These are phyloP conservation scores for Drechslerella dactyloides DNA, from an alignment of 2,329 filamentous ascomycete genomes.

Conservation along the genomic window DNA sequence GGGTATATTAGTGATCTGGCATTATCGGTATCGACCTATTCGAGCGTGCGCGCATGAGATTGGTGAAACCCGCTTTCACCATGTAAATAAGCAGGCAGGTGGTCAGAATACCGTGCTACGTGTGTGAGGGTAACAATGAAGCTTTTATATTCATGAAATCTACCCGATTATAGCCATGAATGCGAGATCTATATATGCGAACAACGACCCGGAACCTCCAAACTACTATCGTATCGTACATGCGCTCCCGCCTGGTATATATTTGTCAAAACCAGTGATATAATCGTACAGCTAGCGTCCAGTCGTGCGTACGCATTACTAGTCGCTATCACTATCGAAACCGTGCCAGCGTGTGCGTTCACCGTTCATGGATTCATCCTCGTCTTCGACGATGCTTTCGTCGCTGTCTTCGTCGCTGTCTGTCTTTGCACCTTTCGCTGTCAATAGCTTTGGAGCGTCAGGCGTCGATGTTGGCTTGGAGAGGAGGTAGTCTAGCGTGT, in stretches of 20 bases:
- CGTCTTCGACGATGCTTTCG: conserved; percentile 17
- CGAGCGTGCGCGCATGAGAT: too few relatives aligned
- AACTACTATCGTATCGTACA: conserved; percentile 26
- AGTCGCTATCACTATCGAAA: conserved; percentile 34
- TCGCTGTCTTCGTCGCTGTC: conserved; percentile 27
- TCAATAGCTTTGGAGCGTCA: conserved; percentile 22
- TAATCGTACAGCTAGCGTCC: too few relatives aligned
- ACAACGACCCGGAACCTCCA: background rate
- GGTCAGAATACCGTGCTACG: too few relatives aligned
- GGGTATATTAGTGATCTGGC: too few relatives aligned
- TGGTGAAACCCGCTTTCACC: too few relatives aligned
- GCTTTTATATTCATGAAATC: conserved; percentile 30
- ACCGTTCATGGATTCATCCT: conserved; percentile 45
- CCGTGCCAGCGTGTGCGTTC: conserved; percentile 32
- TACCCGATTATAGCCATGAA: conserved; percentile 1
- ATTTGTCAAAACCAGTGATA: too few relatives aligned
- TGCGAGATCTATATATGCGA: conserved; percentile 39
- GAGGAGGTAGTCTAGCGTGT: conserved; percentile 83
- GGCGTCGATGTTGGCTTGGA: conserved; percentile 53
- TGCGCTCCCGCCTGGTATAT: background rate
- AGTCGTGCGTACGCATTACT: background rate
- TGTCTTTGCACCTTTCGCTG: background rate
- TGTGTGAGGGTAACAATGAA: background rate
- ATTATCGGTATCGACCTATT: too few relatives aligned
- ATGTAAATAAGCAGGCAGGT: too few relatives aligned